Percentiles rank a stretch among this genome's conserved stretches.
These are phyloP conservation scores for Mycena galericulata DNA, from an alignment of 768 basidiomycete species.

Conservation along the genomic window DNA sequence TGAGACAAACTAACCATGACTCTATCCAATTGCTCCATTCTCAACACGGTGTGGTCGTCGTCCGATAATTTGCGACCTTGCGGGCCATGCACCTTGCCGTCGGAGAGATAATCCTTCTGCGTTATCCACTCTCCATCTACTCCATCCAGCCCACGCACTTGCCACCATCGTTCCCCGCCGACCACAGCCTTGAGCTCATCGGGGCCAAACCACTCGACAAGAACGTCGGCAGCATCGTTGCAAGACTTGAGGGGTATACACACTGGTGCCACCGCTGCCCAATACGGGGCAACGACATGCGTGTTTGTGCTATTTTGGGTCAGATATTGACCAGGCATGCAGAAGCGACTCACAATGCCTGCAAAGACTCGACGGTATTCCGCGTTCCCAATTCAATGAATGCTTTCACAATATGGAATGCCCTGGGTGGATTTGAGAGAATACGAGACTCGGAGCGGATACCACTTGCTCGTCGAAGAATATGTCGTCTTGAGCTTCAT, in stretches of 20 bases:
- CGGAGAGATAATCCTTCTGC: slow-evolving; percentile 57
- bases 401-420: slow-evolving; percentile 78
- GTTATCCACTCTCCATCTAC: slow-evolving; percentile 76
- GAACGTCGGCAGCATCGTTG: slow-evolving; percentile 71
- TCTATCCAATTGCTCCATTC: slow-evolving; percentile 66
- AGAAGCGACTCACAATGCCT: slow-evolving; percentile 62
- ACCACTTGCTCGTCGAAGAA: slow-evolving; percentile 74
- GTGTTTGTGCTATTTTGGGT: slow-evolving; percentile 66
- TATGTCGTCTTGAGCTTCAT: slow-evolving; percentile 69
- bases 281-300: slow-evolving; percentile 74
- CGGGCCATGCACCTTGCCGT: slow-evolving; percentile 39
- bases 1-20: slow-evolving; percentile 58
- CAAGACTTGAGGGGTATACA: slow-evolving; percentile 68
- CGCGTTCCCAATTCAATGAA: slow-evolving; percentile 74
- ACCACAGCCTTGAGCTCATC: slow-evolving; percentile 75
- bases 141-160: slow-evolving; percentile 77
- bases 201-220: slow-evolving; percentile 79
- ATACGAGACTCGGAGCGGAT: background rate
- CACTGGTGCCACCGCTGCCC: slow-evolving; percentile 71
- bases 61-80: slow-evolving; percentile 44
- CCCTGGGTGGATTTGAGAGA: slow-evolving; percentile 48
- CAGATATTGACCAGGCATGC: background rate
- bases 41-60: slow-evolving; percentile 53
- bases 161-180: slow-evolving; percentile 89
- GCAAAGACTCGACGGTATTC: slow-evolving; percentile 80